Evolutionary conservation across 1,139 yeast species (phyloP).

Genomic region (Kodamaea sp.): DNA sequence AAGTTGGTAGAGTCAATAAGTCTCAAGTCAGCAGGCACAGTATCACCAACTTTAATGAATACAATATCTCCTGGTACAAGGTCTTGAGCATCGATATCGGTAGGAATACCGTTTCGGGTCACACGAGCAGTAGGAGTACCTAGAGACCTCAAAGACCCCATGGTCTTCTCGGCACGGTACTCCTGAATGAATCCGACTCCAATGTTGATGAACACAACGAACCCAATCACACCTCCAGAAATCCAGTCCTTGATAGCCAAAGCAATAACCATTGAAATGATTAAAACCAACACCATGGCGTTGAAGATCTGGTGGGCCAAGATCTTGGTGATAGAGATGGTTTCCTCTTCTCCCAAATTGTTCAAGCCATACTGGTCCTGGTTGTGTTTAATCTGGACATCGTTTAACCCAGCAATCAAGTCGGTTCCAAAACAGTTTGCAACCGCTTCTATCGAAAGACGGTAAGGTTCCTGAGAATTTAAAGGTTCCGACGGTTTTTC

Average conservation of each 20-base stretch:
- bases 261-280: conserved; percentile 75
- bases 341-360: conserved; percentile 59
- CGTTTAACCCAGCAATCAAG: conserved; percentile 49
- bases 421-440: conserved; percentile 40
- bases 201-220: conserved; percentile 67
- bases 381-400: conserved; percentile 30
- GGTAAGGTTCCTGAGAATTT: conserved; percentile 27
- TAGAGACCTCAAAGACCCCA: conserved; percentile 70
- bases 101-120: conserved; percentile 61
- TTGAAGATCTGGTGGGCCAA: conserved; percentile 71
- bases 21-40: conserved; percentile 76
- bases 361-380: conserved; percentile 53
- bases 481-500: conserved; percentile 13
- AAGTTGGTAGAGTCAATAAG: conserved; percentile 62
- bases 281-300: conserved; percentile 76
- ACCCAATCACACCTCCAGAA: conserved; percentile 80
- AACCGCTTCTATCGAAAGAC: conserved; percentile 35
- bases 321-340: conserved; percentile 58
- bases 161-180: conserved; percentile 73
- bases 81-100: conserved; percentile 62
- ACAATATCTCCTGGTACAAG: conserved; percentile 81
- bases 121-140: conserved; percentile 76
- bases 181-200: conserved; percentile 73
- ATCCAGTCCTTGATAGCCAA: conserved; percentile 79
- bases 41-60: conserved; percentile 69